Evolutionary conservation across 164 flowering plant genomes (phyloP), one percentile per base, ranked within the genome.

Genomic region (Stephania cephalantha): DNA sequence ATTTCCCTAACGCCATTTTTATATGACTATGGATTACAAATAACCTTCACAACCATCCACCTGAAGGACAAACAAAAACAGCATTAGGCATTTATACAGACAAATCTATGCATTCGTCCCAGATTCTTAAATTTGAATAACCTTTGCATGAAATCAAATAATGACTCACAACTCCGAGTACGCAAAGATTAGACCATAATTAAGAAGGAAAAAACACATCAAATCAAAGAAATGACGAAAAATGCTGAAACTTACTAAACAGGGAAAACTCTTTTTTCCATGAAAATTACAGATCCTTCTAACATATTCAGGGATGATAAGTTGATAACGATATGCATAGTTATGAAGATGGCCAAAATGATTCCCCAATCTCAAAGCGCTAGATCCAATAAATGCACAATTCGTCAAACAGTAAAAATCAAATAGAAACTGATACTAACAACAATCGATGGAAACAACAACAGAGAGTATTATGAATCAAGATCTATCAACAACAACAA

Each of bases 1-100:
- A 85, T 76, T 85, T 95, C 17, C 89, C 93, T 73, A 78, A 68
- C 3, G 92, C 97, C 99, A 95, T 93, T 45, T 45, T 73, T 82
- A 76, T n/a, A 42, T 65, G 20, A 70, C 71, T 76, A 58, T 15
- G 13, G 42, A 35, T 35, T 58, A 53, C 44, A 64, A 73, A 13
- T 70, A 46, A 25, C 42, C 64, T 64, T 30, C 68, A 69, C 53
- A 64, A 15, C 25, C 69, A 5, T 44, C 55, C 10, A 29, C 73
- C 77, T 73, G 74, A 45, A 70, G 63, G 53, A 73, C 9, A 17
- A 22, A 76, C 10, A 50, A 76, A 58, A 30, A 73, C 11, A 22
- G 68, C 15, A 68, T 68, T 66, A 76, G 45, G 61, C 42, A 63
- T 35, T 72, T 20, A n/a, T 45, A 58, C 25, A 20, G 50, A 1